phyloP scores from a whole-genome alignment of 2,329 filamentous ascomycete genomes.

The Mycosphaerelloides madeirae region DNA sequence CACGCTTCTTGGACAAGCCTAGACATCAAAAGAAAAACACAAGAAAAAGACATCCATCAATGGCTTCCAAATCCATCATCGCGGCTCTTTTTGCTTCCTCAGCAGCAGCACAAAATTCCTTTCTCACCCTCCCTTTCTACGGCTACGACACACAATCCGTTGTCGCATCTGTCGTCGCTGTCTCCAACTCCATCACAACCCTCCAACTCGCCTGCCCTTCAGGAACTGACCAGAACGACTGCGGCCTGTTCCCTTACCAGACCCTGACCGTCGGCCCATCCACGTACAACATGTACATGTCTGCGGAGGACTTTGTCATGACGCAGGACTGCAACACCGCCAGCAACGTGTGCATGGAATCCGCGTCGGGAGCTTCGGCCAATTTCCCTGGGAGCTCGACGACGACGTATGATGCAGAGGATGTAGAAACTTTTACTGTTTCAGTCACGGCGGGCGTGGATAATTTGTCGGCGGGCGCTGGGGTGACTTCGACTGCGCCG shows the following conservation, averaged over 20 bases:
- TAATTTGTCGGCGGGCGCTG: constrained; percentile 6
- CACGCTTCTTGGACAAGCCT: background rate
- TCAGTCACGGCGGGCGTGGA: constrained; percentile 15
- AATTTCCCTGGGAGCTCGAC: constrained; percentile 19
- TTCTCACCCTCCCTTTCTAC: constrained; percentile 19
- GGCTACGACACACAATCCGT: constrained; percentile 20
- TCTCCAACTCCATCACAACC: constrained; percentile 12
- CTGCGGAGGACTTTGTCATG: constrained; percentile 12
- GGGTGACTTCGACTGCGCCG: constrained; percentile 5
- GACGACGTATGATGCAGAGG: constrained; percentile 12
- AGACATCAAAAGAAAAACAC: background rate
- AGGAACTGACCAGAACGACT: constrained; percentile 13
- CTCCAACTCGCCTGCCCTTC: constrained; percentile 15
- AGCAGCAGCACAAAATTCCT: constrained; percentile 2
- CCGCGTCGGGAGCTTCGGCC: constrained; percentile 11
- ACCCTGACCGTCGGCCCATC: constrained; percentile 18
- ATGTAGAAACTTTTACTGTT: constrained; percentile 13
- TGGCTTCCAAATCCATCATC: background rate
- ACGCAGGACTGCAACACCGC: constrained; percentile 15
- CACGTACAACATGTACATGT: constrained; percentile 19
- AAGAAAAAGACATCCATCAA: too few relatives aligned
- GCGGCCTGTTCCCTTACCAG: constrained; percentile 21
- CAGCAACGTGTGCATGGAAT: constrained; percentile 14
- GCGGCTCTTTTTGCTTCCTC: background rate
- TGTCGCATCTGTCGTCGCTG: constrained; percentile 16